Evolutionary conservation across 768 basidiomycete species (phyloP), one percentile per base, ranked within the genome.

Genomic region (Omphalotus guepiniiformis): DNA sequence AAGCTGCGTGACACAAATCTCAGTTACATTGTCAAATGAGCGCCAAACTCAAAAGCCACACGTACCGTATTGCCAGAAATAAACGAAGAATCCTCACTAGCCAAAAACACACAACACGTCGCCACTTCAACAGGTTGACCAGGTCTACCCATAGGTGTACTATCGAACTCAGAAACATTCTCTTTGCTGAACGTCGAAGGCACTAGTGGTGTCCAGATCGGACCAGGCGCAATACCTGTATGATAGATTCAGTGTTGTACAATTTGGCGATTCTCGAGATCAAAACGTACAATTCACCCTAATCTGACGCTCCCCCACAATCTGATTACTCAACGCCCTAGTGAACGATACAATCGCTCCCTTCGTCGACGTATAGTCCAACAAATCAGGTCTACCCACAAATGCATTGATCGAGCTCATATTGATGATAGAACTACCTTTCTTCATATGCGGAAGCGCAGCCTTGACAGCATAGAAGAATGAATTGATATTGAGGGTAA

Each of bases 311-410:
- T 71, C 67, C 45, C 71, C 70, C 34, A 78, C 70, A 30, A 78
- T 65, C 58, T 78, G 74, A 57, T 78, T 79, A 42, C 67, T 70
- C 45, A 79, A 59, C 0, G 69, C 72, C 22, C 77, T 61, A 41
- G 71, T 70, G 58, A 77, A 75, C 12, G 58, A 66, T 42, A 77
- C 64, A 49, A 78, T 74, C 7, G 76, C 73, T 8, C 78, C 78
- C 57, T 79, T 79, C 22, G 78, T 78, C 6, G 74, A 58, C 13
- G 76, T 77, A 60, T 78, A 80, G 60, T 80, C 78, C 30, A 79
- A 56, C 19, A 80, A 63, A 50, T 73, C 67, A 5, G 69, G 69
- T 43, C 71, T 65, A 3, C 70, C 71, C 13, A 68, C 54, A 52
- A 61, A 66, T 1, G 59, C 63, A 57, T 72, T 72, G 55, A 67